Evolutionary conservation across 805 yeast genomes (phyloP).

Genomic region (Zygosaccharomyces kombuchaensis): DNA sequence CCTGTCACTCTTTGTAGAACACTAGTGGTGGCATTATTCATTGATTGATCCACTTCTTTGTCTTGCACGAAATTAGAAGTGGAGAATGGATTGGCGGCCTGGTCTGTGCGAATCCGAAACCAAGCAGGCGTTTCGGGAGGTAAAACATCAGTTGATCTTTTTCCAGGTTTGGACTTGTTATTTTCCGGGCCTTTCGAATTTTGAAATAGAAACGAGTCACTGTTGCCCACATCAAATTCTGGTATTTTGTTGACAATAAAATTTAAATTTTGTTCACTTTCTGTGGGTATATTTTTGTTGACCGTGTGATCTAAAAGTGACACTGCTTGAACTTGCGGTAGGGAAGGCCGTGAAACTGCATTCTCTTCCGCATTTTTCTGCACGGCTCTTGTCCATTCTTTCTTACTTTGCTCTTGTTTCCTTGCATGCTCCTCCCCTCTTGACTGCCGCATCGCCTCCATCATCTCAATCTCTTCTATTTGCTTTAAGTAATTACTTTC

Average conservation of each 20-base stretch:
- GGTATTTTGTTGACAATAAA: conserved; percentile 23
- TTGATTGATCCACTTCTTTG: conserved; percentile 17
- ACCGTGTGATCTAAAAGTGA: not conserved
- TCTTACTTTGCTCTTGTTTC: conserved; percentile 35
- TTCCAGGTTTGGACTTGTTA: not conserved
- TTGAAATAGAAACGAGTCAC: conserved; percentile 22
- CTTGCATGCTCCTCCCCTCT: conserved; percentile 10
- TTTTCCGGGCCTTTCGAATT: conserved; percentile 5
- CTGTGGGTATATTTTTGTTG: conserved; percentile 9
- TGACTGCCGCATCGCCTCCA: conserved; percentile 43
- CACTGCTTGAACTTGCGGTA: not conserved
- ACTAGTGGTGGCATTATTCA: conserved; percentile 11
- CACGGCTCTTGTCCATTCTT: conserved; percentile 31
- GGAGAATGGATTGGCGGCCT: conserved; percentile 19
- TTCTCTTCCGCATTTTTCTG: conserved; percentile 12
- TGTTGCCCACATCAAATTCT: conserved; percentile 10
- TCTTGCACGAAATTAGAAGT: conserved; percentile 22
- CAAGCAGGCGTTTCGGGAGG: conserved; percentile 31
- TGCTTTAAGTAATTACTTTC: conserved; percentile 26
- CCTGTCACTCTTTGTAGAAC: conserved; percentile 20
- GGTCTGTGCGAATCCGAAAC: conserved; percentile 21
- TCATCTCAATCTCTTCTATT: conserved; percentile 35
- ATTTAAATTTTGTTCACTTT: conserved; percentile 25
- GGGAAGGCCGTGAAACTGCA: not conserved
- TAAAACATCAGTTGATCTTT: conserved; percentile 10